phyloP scores from a whole-genome alignment of 495 filamentous ascomycete species.

The Penicillium silybi region DNA sequence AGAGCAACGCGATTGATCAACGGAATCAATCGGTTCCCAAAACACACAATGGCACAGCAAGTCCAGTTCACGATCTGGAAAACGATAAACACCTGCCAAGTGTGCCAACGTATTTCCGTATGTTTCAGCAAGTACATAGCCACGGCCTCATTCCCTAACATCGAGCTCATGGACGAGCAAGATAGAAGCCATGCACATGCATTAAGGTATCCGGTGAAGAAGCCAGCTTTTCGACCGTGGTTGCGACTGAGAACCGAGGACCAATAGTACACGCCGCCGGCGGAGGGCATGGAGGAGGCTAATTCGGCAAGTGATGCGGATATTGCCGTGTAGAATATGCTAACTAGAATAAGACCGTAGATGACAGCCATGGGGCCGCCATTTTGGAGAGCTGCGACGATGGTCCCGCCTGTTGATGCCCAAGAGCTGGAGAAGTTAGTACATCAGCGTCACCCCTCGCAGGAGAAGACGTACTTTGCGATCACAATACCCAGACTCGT shows the following conservation, averaged over 20 bases:
- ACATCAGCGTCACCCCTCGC: neutral
- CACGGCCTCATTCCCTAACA: slow-evolving; percentile 61
- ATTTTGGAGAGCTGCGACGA: slow-evolving; percentile 42
- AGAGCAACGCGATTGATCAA: slow-evolving; percentile 59
- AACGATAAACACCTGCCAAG: slow-evolving; percentile 73
- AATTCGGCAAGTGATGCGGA: slow-evolving; percentile 56
- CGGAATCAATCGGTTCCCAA: slow-evolving; percentile 61
- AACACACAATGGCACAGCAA: slow-evolving; percentile 57
- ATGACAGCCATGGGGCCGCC: slow-evolving; percentile 42
- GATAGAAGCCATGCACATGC: slow-evolving; percentile 71
- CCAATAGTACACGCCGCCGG: slow-evolving; percentile 83
- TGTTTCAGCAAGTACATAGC: slow-evolving; percentile 66
- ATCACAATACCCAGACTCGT: slow-evolving; percentile 46
- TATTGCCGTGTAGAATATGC: slow-evolving; percentile 40
- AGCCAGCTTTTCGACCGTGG: slow-evolving; percentile 60
- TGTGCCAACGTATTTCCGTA: slow-evolving; percentile 49
- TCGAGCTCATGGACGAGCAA: slow-evolving; percentile 59
- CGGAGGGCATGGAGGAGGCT: slow-evolving; percentile 73
- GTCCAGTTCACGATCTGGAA: slow-evolving; percentile 64
- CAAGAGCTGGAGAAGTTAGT: slow-evolving; percentile 30
- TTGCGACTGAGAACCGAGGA: slow-evolving; percentile 64
- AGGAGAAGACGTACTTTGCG: slow-evolving; percentile 35
- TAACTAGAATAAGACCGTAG: slow-evolving; percentile 41
- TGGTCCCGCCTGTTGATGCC: slow-evolving; percentile 42
- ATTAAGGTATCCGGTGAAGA: slow-evolving; percentile 71